A percentile compares a stretch with the other conserved stretches of the same genome.
phyloP scores from a whole-genome alignment of 2,329 filamentous ascomycete species.

The Kalmusia sp. region DNA sequence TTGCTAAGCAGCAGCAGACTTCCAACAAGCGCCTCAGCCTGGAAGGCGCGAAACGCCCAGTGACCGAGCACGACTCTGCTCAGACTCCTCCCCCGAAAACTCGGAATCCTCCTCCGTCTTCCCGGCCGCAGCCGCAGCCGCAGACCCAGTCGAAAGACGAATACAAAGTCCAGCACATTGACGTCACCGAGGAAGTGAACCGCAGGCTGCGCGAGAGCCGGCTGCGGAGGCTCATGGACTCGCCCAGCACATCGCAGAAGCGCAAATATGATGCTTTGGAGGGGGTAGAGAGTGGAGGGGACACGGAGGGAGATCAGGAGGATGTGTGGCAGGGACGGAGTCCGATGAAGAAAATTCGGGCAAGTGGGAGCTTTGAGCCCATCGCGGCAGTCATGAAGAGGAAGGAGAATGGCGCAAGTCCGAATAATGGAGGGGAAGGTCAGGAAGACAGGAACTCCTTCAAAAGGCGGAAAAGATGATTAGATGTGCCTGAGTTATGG shows the following conservation, averaged over 20 bases:
- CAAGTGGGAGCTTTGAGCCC: slow-evolving; percentile 33
- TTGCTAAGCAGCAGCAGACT: slow-evolving; percentile 17
- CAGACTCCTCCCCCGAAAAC: slow-evolving; percentile 7
- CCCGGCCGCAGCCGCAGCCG: slow-evolving; percentile 14
- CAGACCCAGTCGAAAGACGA: slow-evolving; percentile 21
- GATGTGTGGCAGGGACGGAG: slow-evolving; percentile 22
- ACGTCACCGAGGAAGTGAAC: slow-evolving; percentile 44
- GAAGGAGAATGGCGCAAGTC: slow-evolving; percentile 15
- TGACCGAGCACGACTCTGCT: background rate
- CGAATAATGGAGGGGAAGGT: background rate
- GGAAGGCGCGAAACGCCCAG: slow-evolving; percentile 25
- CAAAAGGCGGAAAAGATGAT: slow-evolving; percentile 3
- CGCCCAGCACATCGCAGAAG: slow-evolving; percentile 42
- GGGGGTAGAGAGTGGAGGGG: slow-evolving; percentile 23
- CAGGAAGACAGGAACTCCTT: background rate
- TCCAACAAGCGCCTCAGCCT: slow-evolving; percentile 39
- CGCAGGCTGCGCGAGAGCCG: slow-evolving; percentile 36
- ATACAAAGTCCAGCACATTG: slow-evolving; percentile 35
- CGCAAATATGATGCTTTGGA: slow-evolving; percentile 39
- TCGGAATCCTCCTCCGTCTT: slow-evolving; percentile 19
- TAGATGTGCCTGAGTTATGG: background rate
- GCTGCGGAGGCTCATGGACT: slow-evolving; percentile 39
- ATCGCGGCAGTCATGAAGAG: slow-evolving; percentile 22
- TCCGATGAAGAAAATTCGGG: slow-evolving; percentile 34
- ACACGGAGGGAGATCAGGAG: slow-evolving; percentile 22